Conservation (phyloP, 768 basidiomycete genomes). For the Leccinum pellstonianum region DNA sequence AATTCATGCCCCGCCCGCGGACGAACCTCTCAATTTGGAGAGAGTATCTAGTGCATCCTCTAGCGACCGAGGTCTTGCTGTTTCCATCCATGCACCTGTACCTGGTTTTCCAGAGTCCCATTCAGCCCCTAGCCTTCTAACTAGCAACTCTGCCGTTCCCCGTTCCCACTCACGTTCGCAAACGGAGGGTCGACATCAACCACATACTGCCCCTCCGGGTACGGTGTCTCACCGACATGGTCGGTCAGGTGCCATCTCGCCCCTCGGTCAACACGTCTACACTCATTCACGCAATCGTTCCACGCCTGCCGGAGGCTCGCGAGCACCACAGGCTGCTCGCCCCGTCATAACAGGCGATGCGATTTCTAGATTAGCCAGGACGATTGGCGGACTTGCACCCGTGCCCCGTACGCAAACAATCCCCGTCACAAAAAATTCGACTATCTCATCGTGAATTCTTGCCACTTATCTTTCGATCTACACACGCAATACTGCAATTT, state of each 20-base stretch:
- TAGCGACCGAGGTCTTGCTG: conserved; percentile 38
- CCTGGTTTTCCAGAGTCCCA: conserved; percentile 36
- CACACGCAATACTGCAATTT: conserved; percentile 11
- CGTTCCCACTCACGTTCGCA: conserved; percentile 54
- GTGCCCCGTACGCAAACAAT: conserved; percentile 27
- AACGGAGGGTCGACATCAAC: conserved; percentile 48
- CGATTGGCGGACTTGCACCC: conserved; percentile 46
- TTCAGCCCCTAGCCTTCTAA: conserved; percentile 36
- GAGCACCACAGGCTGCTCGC: conserved; percentile 45
- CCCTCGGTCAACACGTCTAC: conserved; percentile 37
- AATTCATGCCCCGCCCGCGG: conserved; percentile 24
- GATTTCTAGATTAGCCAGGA: conserved; percentile 60
- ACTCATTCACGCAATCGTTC: conserved; percentile 61
- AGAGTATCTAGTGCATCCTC: conserved; percentile 20
- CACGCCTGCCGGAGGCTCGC: conserved; percentile 46
- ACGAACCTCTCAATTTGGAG: conserved; percentile 20
- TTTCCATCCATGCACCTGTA: conserved; percentile 59
- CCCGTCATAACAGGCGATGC: conserved; percentile 77
- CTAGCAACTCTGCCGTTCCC: conserved; percentile 31
- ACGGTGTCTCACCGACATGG: conserved; percentile 32
- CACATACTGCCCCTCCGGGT: conserved; percentile 26
- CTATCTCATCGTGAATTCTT: conserved; percentile 23
- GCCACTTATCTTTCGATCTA: conserved; percentile 11
- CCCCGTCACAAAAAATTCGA: conserved; percentile 28
- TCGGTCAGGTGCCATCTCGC: conserved; percentile 46